Evolutionary conservation across 768 basidiomycete genomes (phyloP), one percentile per base, ranked within the genome.

Genomic region (Omphalotus guepiniiformis): DNA sequence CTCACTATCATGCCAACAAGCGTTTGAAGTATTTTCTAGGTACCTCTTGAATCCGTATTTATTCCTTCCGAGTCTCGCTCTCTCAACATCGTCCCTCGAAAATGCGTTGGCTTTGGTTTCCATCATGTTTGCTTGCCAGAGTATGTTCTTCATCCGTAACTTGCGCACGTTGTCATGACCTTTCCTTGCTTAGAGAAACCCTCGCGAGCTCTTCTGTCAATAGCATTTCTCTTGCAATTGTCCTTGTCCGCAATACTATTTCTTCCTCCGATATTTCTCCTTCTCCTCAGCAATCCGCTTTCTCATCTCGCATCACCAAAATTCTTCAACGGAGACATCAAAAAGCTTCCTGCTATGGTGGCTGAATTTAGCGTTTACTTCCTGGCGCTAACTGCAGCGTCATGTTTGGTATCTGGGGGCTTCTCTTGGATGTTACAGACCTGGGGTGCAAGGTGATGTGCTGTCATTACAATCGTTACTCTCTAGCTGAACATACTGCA

Each of bases 41-140:
- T 94, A 86, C 65, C 78, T 96, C 16, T 63, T 95, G 41, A 96
- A 98, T 55, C 96, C 96, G 2, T 96, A 96, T 62, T 66, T 88
- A 6, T 63, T 95, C 48, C 70, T 93, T 1, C 81, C 93, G 0
- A 83, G 82, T 25, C 70, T 95, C 6, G 88, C 92, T 0, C 69
- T 83, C 9, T 94, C 94, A 0, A 90, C 90, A 0, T 86, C 91
- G 0, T 77, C 82, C 2, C 70, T 97, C 13, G 91, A 95, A 58
- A 95, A 90, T 60, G 71, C 83, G 1, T 63, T 90, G 5, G 67
- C 81, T 23, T 69, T 95, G 2, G 55, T 85, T 1, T 58, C 84
- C 3, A 62, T 96, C 32, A 77, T 82, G 71, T 84, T 82, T 55
- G 89, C 88, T 1, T 72, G 79, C 28, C 68, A 76, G 72, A 79